Evolutionary conservation across 371 early-diverging fungal species (phyloP), one percentile per base, ranked within the genome.

Genomic region (Mucor piriformis): DNA sequence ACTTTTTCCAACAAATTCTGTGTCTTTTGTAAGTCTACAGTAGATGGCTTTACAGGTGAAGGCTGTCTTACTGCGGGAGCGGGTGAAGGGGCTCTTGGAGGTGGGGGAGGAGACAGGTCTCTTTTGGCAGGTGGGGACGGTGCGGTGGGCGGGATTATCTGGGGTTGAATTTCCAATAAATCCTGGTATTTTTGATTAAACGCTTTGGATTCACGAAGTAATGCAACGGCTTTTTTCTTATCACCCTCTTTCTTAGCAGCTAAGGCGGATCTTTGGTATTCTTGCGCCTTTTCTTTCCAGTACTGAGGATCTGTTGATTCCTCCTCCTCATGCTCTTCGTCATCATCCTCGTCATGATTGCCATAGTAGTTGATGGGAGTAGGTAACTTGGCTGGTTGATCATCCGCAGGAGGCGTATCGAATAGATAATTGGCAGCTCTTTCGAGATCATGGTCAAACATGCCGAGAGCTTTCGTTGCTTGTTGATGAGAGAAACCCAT

Each of bases 221-320:
- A 54, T 8, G 68, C 66, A 13, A 79, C 58, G 0, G 80, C 77
- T 43, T 61, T 66, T 23, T 69, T 70, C 42, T 74, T 79, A 53
- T 79, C 75, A 1, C 80, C 80, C n/a, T 61, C 57, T 10, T 56
- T 70, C 46, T 79, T 79, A 1, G 77, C 80, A 18, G 61, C 55
- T n/a, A 79, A 44, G 15, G 80, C 80, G 35, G 64, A 25, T 44
- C 67, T 64, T 40, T 79, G 77, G 21, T 76, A 76, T 3, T 61
- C 65, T 44, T 56, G 38, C 6, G 69, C 68, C 25, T 70, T 69
- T 40, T 60, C 35, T 43, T 70, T 63, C 43, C 66, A 64, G 16
- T 57, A 47, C 32, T 59, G 34, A 25, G 63, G 59, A 50, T 68
- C 66, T 11, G 8, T 24, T 12, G 54, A 47, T 21, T 57, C 60